phyloP scores from a whole-genome alignment of 768 basidiomycete genomes.

The Lactarius deliciosus region DNA sequence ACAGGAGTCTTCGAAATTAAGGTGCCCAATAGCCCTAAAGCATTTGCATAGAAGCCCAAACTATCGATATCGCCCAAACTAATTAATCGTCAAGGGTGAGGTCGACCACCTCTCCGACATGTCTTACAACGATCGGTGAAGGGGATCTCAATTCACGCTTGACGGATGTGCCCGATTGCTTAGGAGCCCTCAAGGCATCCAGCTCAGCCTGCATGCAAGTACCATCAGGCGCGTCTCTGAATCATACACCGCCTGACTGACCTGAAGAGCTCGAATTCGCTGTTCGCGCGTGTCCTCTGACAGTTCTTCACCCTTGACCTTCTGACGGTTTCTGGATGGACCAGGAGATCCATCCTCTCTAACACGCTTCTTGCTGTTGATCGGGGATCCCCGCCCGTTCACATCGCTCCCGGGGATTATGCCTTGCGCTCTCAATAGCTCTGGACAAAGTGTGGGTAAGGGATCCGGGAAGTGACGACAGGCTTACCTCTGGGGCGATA shows the following conservation, averaged over 20 bases:
- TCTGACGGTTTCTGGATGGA: constrained; percentile 4
- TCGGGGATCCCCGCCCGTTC: neutral
- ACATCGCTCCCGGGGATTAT: neutral
- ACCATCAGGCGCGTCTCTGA: neutral
- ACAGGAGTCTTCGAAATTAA: neutral
- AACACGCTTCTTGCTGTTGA: constrained; percentile 10
- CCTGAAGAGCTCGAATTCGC: constrained; percentile 23
- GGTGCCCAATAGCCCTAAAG: neutral
- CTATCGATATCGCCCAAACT: neutral
- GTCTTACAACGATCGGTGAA: constrained; percentile 2
- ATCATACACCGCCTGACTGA: neutral
- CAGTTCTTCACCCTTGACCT: neutral
- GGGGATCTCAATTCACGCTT: constrained; percentile 11
- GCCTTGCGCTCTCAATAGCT: constrained; percentile 19
- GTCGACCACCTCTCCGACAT: constrained; percentile 14
- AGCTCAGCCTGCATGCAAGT: constrained; percentile 13
- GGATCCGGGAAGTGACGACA: neutral
- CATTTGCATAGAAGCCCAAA: neutral
- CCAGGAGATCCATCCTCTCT: constrained; percentile 3
- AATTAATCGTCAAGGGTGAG: constrained; percentile 22
- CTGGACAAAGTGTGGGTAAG: constrained; percentile 3
- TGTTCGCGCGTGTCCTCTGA: neutral
- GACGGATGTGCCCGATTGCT: constrained; percentile 6
- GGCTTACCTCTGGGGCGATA: constrained; percentile 22
- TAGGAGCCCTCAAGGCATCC: neutral